Evolutionary conservation across 1,284 basidiomycete genomes (phyloP).

Genomic region (Porphyrellus sp.): DNA sequence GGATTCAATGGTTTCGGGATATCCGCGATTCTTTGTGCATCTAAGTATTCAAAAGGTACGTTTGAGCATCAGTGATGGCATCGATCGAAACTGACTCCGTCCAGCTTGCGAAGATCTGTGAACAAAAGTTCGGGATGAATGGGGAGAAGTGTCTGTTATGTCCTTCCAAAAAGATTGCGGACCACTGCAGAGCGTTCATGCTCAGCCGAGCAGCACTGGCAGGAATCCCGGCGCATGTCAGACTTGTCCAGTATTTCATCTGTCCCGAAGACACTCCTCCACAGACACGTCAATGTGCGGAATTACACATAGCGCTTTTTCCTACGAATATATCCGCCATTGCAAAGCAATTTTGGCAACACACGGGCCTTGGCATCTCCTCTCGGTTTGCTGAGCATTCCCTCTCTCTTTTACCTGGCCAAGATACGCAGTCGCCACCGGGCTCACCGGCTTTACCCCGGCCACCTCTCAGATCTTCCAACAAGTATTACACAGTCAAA

Average conservation of each 20-base stretch:
- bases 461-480: slow-evolving; percentile 44
- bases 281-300: slow-evolving; percentile 37
- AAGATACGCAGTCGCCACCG: slow-evolving; percentile 31
- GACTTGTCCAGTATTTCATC: slow-evolving; percentile 74
- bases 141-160: slow-evolving; percentile 79
- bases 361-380: slow-evolving; percentile 87
- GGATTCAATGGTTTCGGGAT: slow-evolving; percentile 87
- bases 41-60: slow-evolving; percentile 81
- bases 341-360: slow-evolving; percentile 96
- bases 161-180: slow-evolving; percentile 70
- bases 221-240: slow-evolving; percentile 47
- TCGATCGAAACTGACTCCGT: slow-evolving; percentile 3
- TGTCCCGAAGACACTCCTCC: slow-evolving; percentile 50
- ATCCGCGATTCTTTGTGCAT: slow-evolving; percentile 96
- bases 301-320: slow-evolving; percentile 83
- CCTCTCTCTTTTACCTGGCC: slow-evolving; percentile 56
- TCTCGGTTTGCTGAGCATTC: slow-evolving; percentile 86
- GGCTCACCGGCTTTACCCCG: slow-evolving; percentile 33
- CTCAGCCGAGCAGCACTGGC: slow-evolving; percentile 46
- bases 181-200: slow-evolving; percentile 76
- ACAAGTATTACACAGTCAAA: slow-evolving; percentile 64
- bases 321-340: slow-evolving; percentile 59
- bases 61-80: slow-evolving; percentile 4
- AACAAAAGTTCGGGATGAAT: slow-evolving; percentile 69
- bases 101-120: slow-evolving; percentile 76